Base-by-base conservation (phyloP, 2,329 filamentous ascomycete species). In the Stemphylium beticola region DNA sequence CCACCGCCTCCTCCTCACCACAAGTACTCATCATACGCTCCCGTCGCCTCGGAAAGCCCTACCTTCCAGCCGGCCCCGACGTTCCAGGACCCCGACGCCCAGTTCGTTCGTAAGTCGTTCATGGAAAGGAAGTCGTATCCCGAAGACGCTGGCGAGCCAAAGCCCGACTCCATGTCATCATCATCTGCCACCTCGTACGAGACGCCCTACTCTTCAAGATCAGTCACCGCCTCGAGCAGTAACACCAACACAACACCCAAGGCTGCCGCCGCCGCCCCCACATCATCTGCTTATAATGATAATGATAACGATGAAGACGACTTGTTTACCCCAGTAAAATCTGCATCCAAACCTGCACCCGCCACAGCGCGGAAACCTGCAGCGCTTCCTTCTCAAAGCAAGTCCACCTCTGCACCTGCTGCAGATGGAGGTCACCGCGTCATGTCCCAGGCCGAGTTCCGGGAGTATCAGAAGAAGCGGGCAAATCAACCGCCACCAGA, bases 391-490 rank as follows among this genome's bases (percentile, higher is more conserved):
- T 31, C 33, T 12, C 58, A 62, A 29, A 51, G 53, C 33, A 58
- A 55, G 17, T 50, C 64, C 24, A 39, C 61, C 4, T 37, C 58
- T 37, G 46, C 46, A 29, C 52, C 61, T 17, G 39, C 50, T 17
- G 50, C 59, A 29, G 39, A 60, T 10, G 44, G 53, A 24, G 55
- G 60, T 33, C 64, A 62, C 12, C 64, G 66, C n/a, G 67, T 74
- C 43, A 68, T 75, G 67, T 70, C 71, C 10, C 66, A 71, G 49
- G 68, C 68, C 4, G 68, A 75, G 50, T 74, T 72, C 38, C 64
- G 65, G 11, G 66, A 68, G 31, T 65, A 71, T 42, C 67, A 74
- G 48, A 61, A 68, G 50, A 60, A 61, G 24, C 64, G 66, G 26
- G 61, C 64, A 37, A 55, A 60, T 7, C 62, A 73, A 33, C 60